A percentile compares a stretch with the other conserved stretches of the same genome.
Evolutionary conservation across 768 basidiomycete genomes (phyloP).

Genomic region (Phylloporus arenicola): DNA sequence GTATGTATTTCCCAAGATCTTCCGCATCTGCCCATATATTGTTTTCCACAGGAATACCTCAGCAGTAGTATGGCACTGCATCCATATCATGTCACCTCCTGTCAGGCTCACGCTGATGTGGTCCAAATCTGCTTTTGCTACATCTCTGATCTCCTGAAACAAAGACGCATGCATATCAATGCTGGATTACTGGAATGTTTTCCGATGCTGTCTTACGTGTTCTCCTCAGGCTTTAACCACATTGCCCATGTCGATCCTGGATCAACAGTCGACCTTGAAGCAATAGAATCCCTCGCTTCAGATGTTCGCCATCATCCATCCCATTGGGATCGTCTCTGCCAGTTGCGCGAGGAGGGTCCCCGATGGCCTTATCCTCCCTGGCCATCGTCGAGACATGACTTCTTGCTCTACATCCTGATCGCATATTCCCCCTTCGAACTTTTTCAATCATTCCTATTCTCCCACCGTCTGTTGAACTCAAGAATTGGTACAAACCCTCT

Average conservation of each 20-base stretch:
- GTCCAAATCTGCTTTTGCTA: background rate
- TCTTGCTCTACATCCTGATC: background rate
- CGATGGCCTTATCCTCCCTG: conserved; percentile 1
- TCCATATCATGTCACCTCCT: background rate
- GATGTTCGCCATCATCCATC: background rate
- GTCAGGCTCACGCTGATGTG: background rate
- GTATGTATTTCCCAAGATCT: background rate
- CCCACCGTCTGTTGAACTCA: background rate
- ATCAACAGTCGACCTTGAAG: background rate
- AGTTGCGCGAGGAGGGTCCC: background rate
- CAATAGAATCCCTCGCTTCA: background rate
- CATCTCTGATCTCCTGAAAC: background rate
- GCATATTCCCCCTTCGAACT: background rate
- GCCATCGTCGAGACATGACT: conserved; percentile 1
- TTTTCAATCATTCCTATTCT: background rate
- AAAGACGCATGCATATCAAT: background rate
- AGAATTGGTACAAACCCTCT: conserved; percentile 8
- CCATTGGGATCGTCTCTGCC: conserved; percentile 1
- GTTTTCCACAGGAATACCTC: conserved; percentile 1
- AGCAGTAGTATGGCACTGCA: background rate
- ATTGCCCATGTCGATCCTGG: background rate
- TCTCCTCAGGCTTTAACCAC: conserved; percentile 3
- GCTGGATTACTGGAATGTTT: background rate
- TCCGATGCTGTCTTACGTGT: background rate
- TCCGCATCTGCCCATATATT: too few species aligned